Base-by-base conservation (phyloP, 441 rosid species). In the Rhodomyrtus psidioides region DNA sequence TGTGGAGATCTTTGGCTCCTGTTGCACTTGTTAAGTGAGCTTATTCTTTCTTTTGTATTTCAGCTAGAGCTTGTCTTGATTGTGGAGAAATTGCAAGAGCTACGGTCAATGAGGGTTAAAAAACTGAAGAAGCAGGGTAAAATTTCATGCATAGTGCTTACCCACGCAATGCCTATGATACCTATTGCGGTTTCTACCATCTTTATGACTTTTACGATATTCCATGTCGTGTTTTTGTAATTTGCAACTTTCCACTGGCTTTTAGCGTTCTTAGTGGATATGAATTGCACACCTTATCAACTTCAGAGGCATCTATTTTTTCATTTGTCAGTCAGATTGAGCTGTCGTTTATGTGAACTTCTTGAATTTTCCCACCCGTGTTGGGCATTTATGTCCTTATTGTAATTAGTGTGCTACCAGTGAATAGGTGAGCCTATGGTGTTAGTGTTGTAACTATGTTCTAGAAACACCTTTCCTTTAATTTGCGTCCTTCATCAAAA, bases 111-210 rank as follows among this genome's bases (percentile, higher is more conserved):
- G 58, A 93, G 98, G 92, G 94, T 97, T 56, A 93, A 91, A 88
- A 97, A 96, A 87, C 87, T 97, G 89, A 95, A 94, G 92, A 97
- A 97, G 90, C 98, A 95, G 93, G 99, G 99, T 94, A 84, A 81
- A 83, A 34, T 56, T 39, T 55, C 57, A 28, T 75, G 28, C 39
- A 55, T 55, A n/a, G 70, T 82, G 26, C 44, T 53, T 39, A 70
- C 0, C 79, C 16, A 0, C 21, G 14, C 1, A 2, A 21, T 21
- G 14, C n/a, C 46, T 9, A 21, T 39, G 4, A 39, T 21, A 0
- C 46, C 2, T 1, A 16, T 39, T 70, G 79, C 24, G 39, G 51
- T 70, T 39, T 70, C 51, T 39, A 0, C 79, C 79, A 70, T 9
- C 79, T 70, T 65, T 39, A 70, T 70, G 79, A 70, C 51, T 70